Base-by-base conservation (phyloP, 345 rosid species). In the Moricandia arvensis region DNA sequence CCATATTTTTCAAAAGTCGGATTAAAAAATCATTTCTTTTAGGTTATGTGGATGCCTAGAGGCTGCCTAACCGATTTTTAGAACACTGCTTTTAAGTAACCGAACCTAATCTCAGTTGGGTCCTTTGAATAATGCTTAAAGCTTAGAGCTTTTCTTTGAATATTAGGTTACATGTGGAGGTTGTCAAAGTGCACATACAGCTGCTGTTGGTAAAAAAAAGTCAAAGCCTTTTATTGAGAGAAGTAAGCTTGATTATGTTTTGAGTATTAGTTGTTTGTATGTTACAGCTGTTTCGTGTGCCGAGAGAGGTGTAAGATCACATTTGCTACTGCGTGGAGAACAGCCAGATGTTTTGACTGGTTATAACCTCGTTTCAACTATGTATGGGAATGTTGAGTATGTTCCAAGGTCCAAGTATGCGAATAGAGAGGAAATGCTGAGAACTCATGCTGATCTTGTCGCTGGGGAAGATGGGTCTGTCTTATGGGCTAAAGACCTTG, bases 81-180 rank as follows among this genome's bases (percentile, higher is more conserved):
- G n/a, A n/a, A n/a, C n/a, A n/a, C n/a, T n/a, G n/a, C n/a, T n/a
- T n/a, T n/a, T n/a, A n/a, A n/a, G n/a, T n/a, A n/a, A n/a, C n/a
- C n/a, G n/a, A n/a, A n/a, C n/a, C n/a, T n/a, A n/a, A n/a, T 57
- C 34, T 62, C 59, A 45, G 10, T 47, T 71, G 68, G 67, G 35
- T 63, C 2, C 10, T 63, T 43, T 31, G 15, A 3, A 18, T 21
- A 63, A 33, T 58, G 38, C 5, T 55, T 41, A 45, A 66, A 59
- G 73, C 1, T 59, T 71, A 31, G 43, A 71, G 30, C 12, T 72
- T 59, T 57, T 0, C 9, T 1, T 47, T 47, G 53, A 47, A n/a
- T 78, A 63, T 55, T 84, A 91, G 98, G 95, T 91, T 80, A 90
- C 96, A 10, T 94, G 97, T 76, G 97, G 97, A 71, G 97, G 97